phyloP scores from a whole-genome alignment of 163 green algal genomes.

The Coccomyxa subellipsoidea region DNA sequence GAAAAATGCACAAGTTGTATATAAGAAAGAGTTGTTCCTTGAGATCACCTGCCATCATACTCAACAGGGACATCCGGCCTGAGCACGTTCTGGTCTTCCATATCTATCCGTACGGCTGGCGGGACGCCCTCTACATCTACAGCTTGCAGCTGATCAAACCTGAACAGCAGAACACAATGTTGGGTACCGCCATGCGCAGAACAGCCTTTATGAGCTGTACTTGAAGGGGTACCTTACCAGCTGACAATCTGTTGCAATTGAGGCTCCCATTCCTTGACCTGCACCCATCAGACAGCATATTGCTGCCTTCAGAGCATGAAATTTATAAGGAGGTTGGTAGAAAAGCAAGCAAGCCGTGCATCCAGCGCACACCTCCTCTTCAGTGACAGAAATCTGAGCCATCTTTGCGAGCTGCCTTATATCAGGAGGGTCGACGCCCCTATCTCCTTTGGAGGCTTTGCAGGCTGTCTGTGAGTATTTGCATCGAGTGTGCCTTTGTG shows the following conservation, averaged over 20 bases:
- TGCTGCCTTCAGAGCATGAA: not conserved
- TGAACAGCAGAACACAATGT: conserved; percentile 29
- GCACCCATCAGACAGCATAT: not conserved
- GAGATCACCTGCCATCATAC: conserved; percentile 15
- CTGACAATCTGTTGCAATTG: conserved; percentile 73
- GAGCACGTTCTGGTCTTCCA: conserved; percentile 44
- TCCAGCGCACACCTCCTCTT: conserved; percentile 68
- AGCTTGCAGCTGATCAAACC: conserved; percentile 75
- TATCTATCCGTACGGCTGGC: conserved; percentile 54
- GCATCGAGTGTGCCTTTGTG: not conserved
- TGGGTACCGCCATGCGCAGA: too few species aligned
- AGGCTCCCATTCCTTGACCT: conserved; percentile 68
- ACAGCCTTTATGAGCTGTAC: not conserved
- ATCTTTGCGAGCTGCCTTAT: conserved; percentile 62
- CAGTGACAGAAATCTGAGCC: conserved; percentile 57
- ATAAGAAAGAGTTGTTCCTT: too few species aligned
- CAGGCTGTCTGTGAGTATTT: not conserved
- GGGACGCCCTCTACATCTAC: conserved; percentile 61
- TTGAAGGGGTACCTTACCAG: conserved; percentile 48
- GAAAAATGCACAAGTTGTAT: too few species aligned
- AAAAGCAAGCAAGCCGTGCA: too few species aligned
- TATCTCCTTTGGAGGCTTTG: not conserved
- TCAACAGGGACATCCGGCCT: conserved; percentile 36
- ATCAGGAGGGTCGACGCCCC: conserved; percentile 41
- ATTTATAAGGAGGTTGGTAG: too few species aligned